Conservation (phyloP, 2,329 filamentous ascomycete species). For the Allantophomopsis cytisporea region DNA sequence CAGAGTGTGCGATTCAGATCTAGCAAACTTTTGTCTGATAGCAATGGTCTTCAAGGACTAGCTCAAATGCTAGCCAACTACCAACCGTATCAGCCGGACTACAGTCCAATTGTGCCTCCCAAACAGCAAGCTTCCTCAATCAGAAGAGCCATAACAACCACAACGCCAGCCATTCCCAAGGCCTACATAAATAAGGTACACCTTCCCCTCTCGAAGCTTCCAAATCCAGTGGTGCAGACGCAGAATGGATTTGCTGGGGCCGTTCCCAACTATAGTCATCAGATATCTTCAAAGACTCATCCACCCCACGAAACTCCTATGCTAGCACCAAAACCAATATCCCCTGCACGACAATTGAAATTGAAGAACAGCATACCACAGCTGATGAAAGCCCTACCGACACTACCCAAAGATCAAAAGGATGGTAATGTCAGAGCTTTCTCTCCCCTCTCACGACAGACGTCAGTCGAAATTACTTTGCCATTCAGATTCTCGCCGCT, state of each 20-base stretch:
- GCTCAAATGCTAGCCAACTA: not conserved
- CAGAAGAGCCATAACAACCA: too few species aligned
- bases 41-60: not conserved
- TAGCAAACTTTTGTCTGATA: not conserved
- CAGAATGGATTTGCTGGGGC: too few species aligned
- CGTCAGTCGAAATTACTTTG: conserved; percentile 8
- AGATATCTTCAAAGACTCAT: conserved; percentile 9
- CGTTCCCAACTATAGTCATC: not conserved
- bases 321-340: conserved; percentile 19
- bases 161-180: too few species aligned
- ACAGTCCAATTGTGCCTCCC: too few species aligned
- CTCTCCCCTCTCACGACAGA: conserved; percentile 2
- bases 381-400: conserved; percentile 19
- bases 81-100: too few species aligned
- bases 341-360: conserved; percentile 17
- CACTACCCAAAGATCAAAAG: conserved; percentile 8
- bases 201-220: too few species aligned
- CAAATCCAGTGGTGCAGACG: too few species aligned
- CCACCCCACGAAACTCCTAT: conserved; percentile 14
- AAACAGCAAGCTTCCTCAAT: too few species aligned
- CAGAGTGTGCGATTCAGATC: not conserved
- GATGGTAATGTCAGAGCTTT: not conserved
- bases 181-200: too few species aligned
- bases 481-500: too few species aligned
- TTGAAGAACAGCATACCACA: conserved; percentile 19